Conservation (phyloP, 441 rosid genomes). For the Gossypium davidsonii region DNA sequence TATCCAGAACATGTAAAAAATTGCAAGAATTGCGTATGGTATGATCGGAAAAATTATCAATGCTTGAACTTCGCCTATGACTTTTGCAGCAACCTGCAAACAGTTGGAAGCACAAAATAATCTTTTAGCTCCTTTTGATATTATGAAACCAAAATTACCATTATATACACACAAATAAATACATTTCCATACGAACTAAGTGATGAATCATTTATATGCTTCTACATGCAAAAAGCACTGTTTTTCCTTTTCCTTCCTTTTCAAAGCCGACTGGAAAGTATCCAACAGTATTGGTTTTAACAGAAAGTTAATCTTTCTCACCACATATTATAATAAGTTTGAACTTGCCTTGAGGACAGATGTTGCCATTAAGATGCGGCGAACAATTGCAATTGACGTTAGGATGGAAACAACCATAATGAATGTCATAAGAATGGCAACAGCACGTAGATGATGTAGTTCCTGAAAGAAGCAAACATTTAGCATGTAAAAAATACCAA, state of each 20-base stretch:
- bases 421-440: conserved; percentile 72
- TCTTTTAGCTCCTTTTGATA: neutral
- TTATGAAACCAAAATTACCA: neutral
- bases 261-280: neutral
- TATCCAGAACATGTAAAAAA: conserved; percentile 95
- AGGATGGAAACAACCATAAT: conserved; percentile 66
- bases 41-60: conserved; percentile 79
- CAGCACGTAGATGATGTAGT: conserved; percentile 66
- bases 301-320: neutral
- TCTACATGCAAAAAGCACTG: neutral
- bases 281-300: neutral
- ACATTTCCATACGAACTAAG: neutral
- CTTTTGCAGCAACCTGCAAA: conserved; percentile 91
- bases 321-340: neutral
- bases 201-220: neutral
- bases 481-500: neutral
- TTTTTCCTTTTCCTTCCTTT: neutral
- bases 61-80: conserved; percentile 93
- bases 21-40: conserved; percentile 65
- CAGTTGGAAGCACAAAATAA: conserved; percentile 15
- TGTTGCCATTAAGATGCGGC: conserved; percentile 92
- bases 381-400: conserved; percentile 80
- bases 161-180: neutral
- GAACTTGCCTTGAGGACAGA: conserved; percentile 85
- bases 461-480: conserved; percentile 46